Percentiles rank a stretch among this genome's conserved stretches.
These are phyloP conservation scores for Penicillium pulvis DNA, from an alignment of 495 filamentous ascomycete species.

Conservation along the genomic window DNA sequence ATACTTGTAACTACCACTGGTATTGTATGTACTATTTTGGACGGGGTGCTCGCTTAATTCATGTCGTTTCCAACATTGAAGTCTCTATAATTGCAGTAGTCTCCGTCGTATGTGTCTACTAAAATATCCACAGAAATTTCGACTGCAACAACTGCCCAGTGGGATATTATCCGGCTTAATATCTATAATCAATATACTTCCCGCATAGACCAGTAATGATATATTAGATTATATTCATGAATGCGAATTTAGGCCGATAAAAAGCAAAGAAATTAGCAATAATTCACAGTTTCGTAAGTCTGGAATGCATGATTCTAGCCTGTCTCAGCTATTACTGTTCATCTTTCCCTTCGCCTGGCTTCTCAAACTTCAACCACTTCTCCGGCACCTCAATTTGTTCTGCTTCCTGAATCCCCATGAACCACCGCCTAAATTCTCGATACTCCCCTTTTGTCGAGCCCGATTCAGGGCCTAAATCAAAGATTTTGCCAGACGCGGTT, in stretches of 20 bases:
- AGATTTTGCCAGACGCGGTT: conserved; percentile 3
- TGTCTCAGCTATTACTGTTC: background rate
- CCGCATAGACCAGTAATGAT: background rate
- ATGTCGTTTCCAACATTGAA: too few relatives aligned
- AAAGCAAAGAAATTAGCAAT: background rate
- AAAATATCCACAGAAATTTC: too few relatives aligned
- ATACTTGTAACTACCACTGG: too few relatives aligned
- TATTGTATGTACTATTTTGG: too few relatives aligned
- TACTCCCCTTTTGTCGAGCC: conserved; percentile 11
- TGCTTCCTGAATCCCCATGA: conserved; percentile 6
- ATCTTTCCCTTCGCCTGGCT: conserved; percentile 5
- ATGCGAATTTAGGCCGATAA: background rate
- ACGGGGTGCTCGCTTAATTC: too few relatives aligned
- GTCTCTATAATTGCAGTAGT: too few relatives aligned
- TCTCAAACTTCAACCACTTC: conserved; percentile 15
- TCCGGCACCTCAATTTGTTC: conserved; percentile 13
- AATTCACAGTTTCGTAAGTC: background rate
- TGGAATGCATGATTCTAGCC: background rate
- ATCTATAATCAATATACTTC: background rate
- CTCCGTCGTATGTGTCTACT: too few relatives aligned
- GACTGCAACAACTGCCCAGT: too few relatives aligned
- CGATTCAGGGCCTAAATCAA: conserved; percentile 11
- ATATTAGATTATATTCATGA: background rate
- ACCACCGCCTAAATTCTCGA: conserved; percentile 9
- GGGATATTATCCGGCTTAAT: too few relatives aligned